phyloP scores from a whole-genome alignment of 129 eudicot genomes.

The Escallonia herrerae region DNA sequence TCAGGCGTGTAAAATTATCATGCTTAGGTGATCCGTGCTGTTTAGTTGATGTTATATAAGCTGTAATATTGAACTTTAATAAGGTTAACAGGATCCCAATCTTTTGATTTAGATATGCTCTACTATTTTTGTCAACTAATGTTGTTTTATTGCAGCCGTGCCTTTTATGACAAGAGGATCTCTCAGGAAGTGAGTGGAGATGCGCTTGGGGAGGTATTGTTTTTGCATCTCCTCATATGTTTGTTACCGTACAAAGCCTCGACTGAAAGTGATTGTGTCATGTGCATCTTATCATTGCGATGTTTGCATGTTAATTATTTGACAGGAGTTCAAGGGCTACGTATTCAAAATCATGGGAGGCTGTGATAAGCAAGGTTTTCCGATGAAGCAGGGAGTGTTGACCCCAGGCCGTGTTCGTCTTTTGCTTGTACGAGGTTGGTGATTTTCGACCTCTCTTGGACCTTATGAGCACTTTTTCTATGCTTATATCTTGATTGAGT shows the following conservation, averaged over 20 bases:
- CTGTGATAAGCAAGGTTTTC: slow-evolving; percentile 6
- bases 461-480: no score
- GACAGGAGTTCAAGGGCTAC: no score
- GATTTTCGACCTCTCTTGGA: no score
- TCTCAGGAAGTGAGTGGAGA: slow-evolving; percentile 17
- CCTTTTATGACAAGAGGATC: slow-evolving; percentile 21
- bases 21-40: no score
- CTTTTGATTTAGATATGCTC: no score
- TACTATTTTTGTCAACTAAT: no score
- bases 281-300: not conserved
- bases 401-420: slow-evolving; percentile 10
- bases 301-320: no score
- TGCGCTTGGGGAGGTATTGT: slow-evolving; percentile 17
- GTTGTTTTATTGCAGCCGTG: not conserved
- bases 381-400: slow-evolving; percentile 13
- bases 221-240: not conserved
- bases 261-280: not conserved
- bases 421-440: slow-evolving; percentile 8
- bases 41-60: no score
- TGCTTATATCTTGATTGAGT: not conserved
- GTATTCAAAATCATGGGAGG: slow-evolving; percentile 11
- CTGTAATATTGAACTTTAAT: no score
- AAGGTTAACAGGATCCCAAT: no score
- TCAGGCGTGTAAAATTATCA: no score
- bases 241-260: not conserved